Base-by-base conservation (phyloP, 148 eudicot genomes). In the Linanthus parryae region DNA sequence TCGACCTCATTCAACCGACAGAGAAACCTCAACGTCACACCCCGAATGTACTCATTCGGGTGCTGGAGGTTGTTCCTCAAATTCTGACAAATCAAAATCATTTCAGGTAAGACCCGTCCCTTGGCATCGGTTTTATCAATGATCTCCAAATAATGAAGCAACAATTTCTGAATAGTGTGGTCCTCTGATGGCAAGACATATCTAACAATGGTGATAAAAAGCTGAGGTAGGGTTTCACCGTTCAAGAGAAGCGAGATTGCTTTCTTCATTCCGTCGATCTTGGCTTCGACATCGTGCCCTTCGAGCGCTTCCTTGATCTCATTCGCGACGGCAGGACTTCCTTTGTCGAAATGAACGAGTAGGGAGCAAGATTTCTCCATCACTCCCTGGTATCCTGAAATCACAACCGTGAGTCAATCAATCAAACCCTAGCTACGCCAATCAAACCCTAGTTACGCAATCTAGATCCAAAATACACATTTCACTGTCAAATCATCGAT, bases 231-330 rank as follows among this genome's bases (percentile, higher is more conserved):
- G 38, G 84, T 78, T 72, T 82, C 88, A 19, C 84, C 84, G 12
- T 82, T 82, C 56, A 82, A 58, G 43, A 78, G 67, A 41, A 82
- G 74, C 81, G 72, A 74, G 29, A 82, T 64, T 7, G 84, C 81
- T 59, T 78, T 82, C 76, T 75, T 82, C 75, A 82, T 66, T 5
- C 81, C 88, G 27, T 78, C 84, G n/a, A 69, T 73, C 55, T 82
- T 82, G 0, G 84, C 74, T 5, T 53, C 39, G 20, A 78, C 68
- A 38, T 82, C 88, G 14, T 69, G 72, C 8, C 88, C 84, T 52
- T 82, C 88, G 43, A 82, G 64, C n/a, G 88, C 84, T 66, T 75
- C 84, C 58, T 78, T 82, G 66, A 78, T 78, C 81, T 82, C 88
- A 58, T 82, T 82, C 2, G 81, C 84, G n/a, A 78, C 68, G 5